A percentile compares a stretch with the other conserved stretches of the same genome.
Conservation (phyloP, 1,284 basidiomycete genomes). For the Macrocybe sp. region DNA sequence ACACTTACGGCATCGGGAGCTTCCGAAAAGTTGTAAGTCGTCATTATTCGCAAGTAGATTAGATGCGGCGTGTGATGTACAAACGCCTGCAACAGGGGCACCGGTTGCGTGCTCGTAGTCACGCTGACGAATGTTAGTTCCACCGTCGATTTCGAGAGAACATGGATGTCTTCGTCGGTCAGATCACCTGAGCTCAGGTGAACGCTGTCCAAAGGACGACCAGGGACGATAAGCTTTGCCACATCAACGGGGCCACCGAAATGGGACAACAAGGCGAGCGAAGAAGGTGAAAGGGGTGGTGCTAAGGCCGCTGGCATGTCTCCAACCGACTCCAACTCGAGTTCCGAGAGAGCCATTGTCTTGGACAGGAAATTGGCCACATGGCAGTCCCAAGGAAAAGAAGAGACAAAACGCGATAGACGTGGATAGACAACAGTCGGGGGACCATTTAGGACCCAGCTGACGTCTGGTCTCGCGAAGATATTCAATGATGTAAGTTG, state of each 20-base stretch:
- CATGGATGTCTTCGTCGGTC: constrained; percentile 44
- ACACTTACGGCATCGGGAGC: constrained; percentile 42
- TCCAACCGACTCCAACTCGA: constrained; percentile 39
- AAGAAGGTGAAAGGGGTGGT: constrained; percentile 27
- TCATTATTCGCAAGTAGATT: constrained; percentile 47
- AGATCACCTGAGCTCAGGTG: constrained; percentile 55
- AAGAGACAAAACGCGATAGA: constrained; percentile 50
- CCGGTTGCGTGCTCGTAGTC: constrained; percentile 39
- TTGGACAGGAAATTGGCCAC: constrained; percentile 52
- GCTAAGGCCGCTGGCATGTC: constrained; percentile 22
- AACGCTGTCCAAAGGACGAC: constrained; percentile 57
- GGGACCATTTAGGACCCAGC: constrained; percentile 45
- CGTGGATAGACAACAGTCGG: constrained; percentile 31
- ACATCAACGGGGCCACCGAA: constrained; percentile 56
- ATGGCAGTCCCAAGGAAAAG: constrained; percentile 53
- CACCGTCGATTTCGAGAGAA: constrained; percentile 41
- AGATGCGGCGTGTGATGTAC: constrained; percentile 41
- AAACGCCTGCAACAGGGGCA: constrained; percentile 39
- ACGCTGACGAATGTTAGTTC: constrained; percentile 40
- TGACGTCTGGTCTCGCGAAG: constrained; percentile 42
- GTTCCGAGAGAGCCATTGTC: constrained; percentile 44
- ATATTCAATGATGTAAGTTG: constrained; percentile 54
- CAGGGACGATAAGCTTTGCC: constrained; percentile 51
- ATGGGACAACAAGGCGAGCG: constrained; percentile 47
- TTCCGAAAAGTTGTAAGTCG: constrained; percentile 42